Percentiles rank a stretch among this genome's conserved stretches.
phyloP scores from a whole-genome alignment of 257 asterid genomes.

The Forsythia suspensa region DNA sequence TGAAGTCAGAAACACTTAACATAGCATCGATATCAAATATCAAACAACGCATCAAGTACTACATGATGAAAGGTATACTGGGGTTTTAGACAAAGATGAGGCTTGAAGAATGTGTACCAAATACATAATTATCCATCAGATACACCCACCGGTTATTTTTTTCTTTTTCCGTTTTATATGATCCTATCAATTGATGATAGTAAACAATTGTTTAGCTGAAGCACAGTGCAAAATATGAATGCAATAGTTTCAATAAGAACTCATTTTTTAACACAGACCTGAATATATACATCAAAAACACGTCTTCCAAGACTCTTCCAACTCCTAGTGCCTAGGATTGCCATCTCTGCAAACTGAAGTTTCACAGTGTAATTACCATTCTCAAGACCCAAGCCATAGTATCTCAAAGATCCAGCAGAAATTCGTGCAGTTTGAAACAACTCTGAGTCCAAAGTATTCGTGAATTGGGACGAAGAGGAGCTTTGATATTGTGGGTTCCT shows the following conservation, averaged over 20 bases:
- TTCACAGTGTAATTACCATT: conserved; percentile 75
- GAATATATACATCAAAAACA: conserved; percentile 69
- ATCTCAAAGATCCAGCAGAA: conserved; percentile 82
- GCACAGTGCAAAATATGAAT: neutral
- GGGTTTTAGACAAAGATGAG: neutral
- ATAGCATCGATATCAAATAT: neutral
- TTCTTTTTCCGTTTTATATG: neutral
- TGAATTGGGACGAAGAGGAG: conserved; percentile 29
- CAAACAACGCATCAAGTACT: neutral
- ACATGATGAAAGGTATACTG: neutral
- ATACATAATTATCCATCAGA: neutral
- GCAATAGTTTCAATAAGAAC: neutral
- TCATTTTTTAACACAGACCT: conserved; percentile 40
- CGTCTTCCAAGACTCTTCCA: conserved; percentile 86
- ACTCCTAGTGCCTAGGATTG: conserved; percentile 28
- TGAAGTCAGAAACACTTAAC: neutral
- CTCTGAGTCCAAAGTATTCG: conserved; percentile 60
- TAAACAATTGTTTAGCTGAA: too few species aligned
- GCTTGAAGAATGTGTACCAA: neutral
- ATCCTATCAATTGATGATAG: neutral
- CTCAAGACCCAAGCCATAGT: conserved; percentile 77
- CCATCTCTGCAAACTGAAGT: conserved; percentile 67
- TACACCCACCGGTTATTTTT: neutral
- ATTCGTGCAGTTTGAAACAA: conserved; percentile 60
- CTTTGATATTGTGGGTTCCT: conserved; percentile 33